Percentiles rank a stretch among this genome's conserved stretches.
These are phyloP conservation scores for Calamus simplicifolius DNA, from an alignment of 176 grass and related monocot genomes.

Conservation along the genomic window DNA sequence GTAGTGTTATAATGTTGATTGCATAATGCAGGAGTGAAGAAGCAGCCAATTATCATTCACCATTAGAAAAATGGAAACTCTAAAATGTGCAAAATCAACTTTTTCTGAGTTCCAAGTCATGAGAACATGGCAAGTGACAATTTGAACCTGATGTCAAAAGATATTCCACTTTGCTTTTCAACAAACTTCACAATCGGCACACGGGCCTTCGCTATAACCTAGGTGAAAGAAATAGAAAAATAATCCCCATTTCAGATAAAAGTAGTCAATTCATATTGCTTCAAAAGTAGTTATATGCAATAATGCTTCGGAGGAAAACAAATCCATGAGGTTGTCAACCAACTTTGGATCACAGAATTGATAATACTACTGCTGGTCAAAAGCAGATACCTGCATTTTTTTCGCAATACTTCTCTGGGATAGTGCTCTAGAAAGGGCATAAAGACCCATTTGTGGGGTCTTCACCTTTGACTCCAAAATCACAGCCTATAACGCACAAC, in stretches of 20 bases:
- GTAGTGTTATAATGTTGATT: too few relatives aligned
- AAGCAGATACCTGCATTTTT: slow-evolving; percentile 69
- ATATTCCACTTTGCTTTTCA: slow-evolving; percentile 76
- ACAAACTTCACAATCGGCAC: slow-evolving; percentile 96
- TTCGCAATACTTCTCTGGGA: slow-evolving; percentile 70
- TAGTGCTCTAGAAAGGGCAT: slow-evolving; percentile 87
- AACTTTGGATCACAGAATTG: too few relatives aligned
- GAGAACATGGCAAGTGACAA: slow-evolving; percentile 7
- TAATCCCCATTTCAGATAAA: neutral
- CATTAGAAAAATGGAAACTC: too few relatives aligned
- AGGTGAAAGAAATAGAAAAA: slow-evolving; percentile 15
- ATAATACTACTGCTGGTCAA: neutral
- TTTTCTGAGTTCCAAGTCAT: too few relatives aligned
- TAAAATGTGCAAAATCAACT: too few relatives aligned
- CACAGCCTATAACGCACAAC: slow-evolving; percentile 48
- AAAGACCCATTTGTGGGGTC: slow-evolving; percentile 87
- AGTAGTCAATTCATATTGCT: too few relatives aligned
- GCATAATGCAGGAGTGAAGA: too few relatives aligned
- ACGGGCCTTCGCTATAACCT: slow-evolving; percentile 99
- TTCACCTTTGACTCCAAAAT: slow-evolving; percentile 80
- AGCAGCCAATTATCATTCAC: too few relatives aligned
- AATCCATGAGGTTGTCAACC: too few relatives aligned
- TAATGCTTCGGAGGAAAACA: too few relatives aligned
- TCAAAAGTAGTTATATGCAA: too few relatives aligned
- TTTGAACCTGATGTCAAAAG: slow-evolving; percentile 89